Percentiles rank a stretch among this genome's conserved stretches.
These are phyloP conservation scores for Funneliformis caledonium DNA, from an alignment of 371 early-diverging fungal genomes.

Conservation along the genomic window DNA sequence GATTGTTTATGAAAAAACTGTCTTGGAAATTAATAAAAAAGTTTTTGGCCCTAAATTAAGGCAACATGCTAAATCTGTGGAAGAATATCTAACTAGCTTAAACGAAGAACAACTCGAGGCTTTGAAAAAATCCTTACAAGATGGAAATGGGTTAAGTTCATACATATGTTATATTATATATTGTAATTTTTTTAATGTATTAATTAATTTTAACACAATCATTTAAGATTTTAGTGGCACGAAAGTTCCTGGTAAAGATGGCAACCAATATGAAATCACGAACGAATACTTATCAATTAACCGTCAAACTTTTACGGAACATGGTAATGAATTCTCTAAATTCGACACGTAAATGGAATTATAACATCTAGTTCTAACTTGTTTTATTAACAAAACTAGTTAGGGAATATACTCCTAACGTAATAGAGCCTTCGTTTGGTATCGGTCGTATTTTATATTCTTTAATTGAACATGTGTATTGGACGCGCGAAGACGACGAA, in stretches of 20 bases:
- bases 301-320: slow-evolving; percentile 76
- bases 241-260: slow-evolving; percentile 55
- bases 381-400: slow-evolving; percentile 53
- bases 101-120: slow-evolving; percentile 65
- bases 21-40: slow-evolving; percentile 90
- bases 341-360: background rate
- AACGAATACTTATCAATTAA: slow-evolving; percentile 75
- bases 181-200: background rate
- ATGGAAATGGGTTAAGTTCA: slow-evolving; percentile 33
- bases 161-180: background rate
- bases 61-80: slow-evolving; percentile 89
- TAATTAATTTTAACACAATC: background rate
- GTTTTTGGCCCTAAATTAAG: slow-evolving; percentile 93
- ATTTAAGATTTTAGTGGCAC: slow-evolving; percentile 19
- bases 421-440: slow-evolving; percentile 99
- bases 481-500: slow-evolving; percentile 90
- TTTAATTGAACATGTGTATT: slow-evolving; percentile 97
- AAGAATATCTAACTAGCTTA: slow-evolving; percentile 72
- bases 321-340: slow-evolving; percentile 56
- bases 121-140: slow-evolving; percentile 61
- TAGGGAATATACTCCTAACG: slow-evolving; percentile 97
- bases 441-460: slow-evolving; percentile 99
- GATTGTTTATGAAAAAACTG: slow-evolving; percentile 74
- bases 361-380: background rate
- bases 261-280: slow-evolving; percentile 72